These are phyloP conservation scores for Suzukiozyma palmioleophila DNA, from an alignment of 1,139 yeast genomes.

Conservation along the genomic window DNA sequence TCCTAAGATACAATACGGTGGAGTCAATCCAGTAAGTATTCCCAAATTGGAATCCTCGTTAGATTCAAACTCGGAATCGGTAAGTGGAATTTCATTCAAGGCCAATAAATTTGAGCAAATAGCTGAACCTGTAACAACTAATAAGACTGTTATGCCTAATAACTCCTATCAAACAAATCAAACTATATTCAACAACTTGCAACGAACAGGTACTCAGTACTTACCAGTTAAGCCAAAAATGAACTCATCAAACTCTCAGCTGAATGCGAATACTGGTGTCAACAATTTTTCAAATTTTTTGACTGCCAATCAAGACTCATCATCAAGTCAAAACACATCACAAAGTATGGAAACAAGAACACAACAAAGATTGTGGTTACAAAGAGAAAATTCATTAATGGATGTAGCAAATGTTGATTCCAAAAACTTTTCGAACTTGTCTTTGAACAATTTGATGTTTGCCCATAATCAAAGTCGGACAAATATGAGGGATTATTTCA, in stretches of 20 bases:
- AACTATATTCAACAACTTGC: slow-evolving; percentile 41
- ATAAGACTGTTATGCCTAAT: slow-evolving; percentile 27
- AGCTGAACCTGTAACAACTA: slow-evolving; percentile 36
- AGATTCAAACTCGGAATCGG: slow-evolving; percentile 17
- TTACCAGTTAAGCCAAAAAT: slow-evolving; percentile 15
- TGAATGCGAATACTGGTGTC: slow-evolving; percentile 19
- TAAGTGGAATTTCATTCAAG: slow-evolving; percentile 35
- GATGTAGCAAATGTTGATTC: slow-evolving; percentile 45
- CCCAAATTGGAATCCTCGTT: slow-evolving; percentile 1
- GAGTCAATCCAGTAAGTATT: slow-evolving; percentile 1
- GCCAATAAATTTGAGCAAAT: slow-evolving; percentile 28
- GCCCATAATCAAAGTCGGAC: slow-evolving; percentile 27
- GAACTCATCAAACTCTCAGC: slow-evolving; percentile 7
- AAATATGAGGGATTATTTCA: slow-evolving; percentile 19
- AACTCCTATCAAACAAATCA: slow-evolving; percentile 44
- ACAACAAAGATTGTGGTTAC: slow-evolving; percentile 79
- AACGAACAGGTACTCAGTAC: slow-evolving; percentile 37
- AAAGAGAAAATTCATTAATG: slow-evolving; percentile 67
- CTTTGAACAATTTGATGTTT: slow-evolving; percentile 47
- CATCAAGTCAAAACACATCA: slow-evolving; percentile 9
- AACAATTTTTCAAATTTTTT: slow-evolving; percentile 32
- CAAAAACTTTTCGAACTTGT: slow-evolving; percentile 34
- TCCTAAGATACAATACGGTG: slow-evolving; percentile 9
- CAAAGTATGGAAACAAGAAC: slow-evolving; percentile 52
- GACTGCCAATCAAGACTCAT: slow-evolving; percentile 14